Percentiles rank a stretch among this genome's conserved stretches.
phyloP scores from a whole-genome alignment of 495 filamentous ascomycete species.

The Lepraria neglecta region DNA sequence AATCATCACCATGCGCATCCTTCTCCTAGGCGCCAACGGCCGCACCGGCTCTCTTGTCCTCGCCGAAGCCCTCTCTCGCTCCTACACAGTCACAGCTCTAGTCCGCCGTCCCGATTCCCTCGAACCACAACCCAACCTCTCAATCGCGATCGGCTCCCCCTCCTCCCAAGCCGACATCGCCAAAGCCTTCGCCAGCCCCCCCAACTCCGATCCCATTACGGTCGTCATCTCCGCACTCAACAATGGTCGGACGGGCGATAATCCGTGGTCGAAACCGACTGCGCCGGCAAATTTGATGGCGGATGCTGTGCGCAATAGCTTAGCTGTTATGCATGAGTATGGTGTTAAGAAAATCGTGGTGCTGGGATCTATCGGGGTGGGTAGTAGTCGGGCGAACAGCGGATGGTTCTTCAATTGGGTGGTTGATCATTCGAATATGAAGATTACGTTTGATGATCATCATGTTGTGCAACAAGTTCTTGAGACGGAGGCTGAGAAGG shows the following conservation, averaged over 20 bases:
- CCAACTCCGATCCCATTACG: constrained; percentile 13
- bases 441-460: constrained; percentile 35
- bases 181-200: constrained; percentile 29
- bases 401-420: constrained; percentile 33
- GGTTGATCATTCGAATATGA: constrained; percentile 33
- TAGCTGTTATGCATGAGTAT: constrained; percentile 36
- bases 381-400: constrained; percentile 31
- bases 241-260: constrained; percentile 15
- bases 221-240: constrained; percentile 16
- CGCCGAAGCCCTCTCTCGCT: constrained; percentile 36
- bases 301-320: constrained; percentile 31
- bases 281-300: constrained; percentile 20
- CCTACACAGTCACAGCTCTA: constrained; percentile 39
- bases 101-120: constrained; percentile 34
- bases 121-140: constrained; percentile 26
- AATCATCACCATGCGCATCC: constrained; percentile 36
- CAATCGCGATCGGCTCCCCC: constrained; percentile 38
- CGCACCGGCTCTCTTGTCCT: constrained; percentile 40
- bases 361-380: constrained; percentile 38
- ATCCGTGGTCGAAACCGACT: constrained; percentile 16
- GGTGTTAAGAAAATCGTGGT: constrained; percentile 34
- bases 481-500: constrained; percentile 13
- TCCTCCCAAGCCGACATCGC: constrained; percentile 33
- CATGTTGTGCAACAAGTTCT: constrained; percentile 11
- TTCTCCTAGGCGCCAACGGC: constrained; percentile 41